phyloP scores from a whole-genome alignment of 2,329 filamentous ascomycete species.

The Xylariaceae sp. region DNA sequence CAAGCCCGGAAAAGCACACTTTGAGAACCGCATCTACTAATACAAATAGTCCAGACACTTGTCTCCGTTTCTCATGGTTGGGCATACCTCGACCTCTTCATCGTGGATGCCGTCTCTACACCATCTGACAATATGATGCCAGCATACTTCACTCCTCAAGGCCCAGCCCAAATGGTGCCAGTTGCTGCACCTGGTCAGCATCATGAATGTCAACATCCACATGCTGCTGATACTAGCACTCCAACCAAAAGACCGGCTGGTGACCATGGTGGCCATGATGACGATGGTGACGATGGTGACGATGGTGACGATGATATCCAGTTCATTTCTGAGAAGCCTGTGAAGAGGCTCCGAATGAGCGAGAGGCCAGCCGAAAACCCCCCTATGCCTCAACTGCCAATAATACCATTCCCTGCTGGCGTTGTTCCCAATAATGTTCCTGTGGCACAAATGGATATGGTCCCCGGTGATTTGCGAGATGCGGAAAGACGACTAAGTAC shows the following conservation, averaged over 20 bases:
- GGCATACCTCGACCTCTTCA: background rate
- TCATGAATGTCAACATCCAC: background rate
- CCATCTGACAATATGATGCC: constrained; percentile 17
- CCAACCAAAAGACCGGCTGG: constrained; percentile 26
- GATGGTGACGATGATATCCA: constrained; percentile 40
- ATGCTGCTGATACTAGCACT: constrained; percentile 1
- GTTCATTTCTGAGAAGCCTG: constrained; percentile 40
- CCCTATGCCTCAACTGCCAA: background rate
- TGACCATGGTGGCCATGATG: constrained; percentile 33
- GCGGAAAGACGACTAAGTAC: constrained; percentile 31
- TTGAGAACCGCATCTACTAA: background rate
- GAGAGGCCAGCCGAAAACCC: constrained; percentile 9
- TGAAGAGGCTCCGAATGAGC: constrained; percentile 35
- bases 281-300: constrained; percentile 30
- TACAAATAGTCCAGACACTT: constrained; percentile 20
- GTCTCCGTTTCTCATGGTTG: background rate
- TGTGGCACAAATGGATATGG: background rate
- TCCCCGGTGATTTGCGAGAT: constrained; percentile 16
- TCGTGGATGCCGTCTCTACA: background rate
- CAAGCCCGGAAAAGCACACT: constrained; percentile 2
- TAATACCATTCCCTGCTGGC: background rate
- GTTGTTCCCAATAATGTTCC: constrained; percentile 4
- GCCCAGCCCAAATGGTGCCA: constrained; percentile 4
- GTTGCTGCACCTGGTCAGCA: background rate
- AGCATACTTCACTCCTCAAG: constrained; percentile 8